Conservation (phyloP, 441 rosid species). For the Arabidopsis hybrid region DNA sequence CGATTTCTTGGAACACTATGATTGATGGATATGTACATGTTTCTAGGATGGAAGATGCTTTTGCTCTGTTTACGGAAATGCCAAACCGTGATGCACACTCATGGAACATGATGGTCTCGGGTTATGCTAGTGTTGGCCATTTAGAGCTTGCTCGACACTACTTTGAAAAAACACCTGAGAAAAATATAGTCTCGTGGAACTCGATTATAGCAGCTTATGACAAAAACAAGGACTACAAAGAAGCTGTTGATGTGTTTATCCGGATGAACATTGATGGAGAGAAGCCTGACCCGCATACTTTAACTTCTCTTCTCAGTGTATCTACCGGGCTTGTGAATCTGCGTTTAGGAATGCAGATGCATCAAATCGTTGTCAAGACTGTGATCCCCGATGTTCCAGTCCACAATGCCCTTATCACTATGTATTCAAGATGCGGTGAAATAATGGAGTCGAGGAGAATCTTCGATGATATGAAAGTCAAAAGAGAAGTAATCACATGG, state of each 20-base stretch:
- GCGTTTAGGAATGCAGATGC: slow-evolving; percentile 69
- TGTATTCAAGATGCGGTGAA: slow-evolving; percentile 72
- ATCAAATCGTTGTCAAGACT: slow-evolving; percentile 60
- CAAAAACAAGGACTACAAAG: slow-evolving; percentile 53
- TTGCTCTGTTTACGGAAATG: slow-evolving; percentile 55
- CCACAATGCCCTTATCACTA: slow-evolving; percentile 67
- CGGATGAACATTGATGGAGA: slow-evolving; percentile 62
- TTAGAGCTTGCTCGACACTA: slow-evolving; percentile 52
- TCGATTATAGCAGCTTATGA: slow-evolving; percentile 61
- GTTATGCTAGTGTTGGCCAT: slow-evolving; percentile 51
- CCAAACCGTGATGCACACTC: slow-evolving; percentile 55
- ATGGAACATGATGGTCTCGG: slow-evolving; percentile 66
- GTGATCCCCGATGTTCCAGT: slow-evolving; percentile 63
- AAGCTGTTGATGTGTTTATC: slow-evolving; percentile 59
- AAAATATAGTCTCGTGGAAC: slow-evolving; percentile 75
- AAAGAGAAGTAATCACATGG: slow-evolving; percentile 75
- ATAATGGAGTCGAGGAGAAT: slow-evolving; percentile 54
- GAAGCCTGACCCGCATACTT: slow-evolving; percentile 72
- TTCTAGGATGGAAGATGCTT: slow-evolving; percentile 56
- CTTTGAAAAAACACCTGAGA: slow-evolving; percentile 60
- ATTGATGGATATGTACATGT: slow-evolving; percentile 57
- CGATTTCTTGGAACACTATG: slow-evolving; percentile 74
- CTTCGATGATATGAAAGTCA: slow-evolving; percentile 55
- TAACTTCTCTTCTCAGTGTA: slow-evolving; percentile 63
- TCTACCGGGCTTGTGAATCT: slow-evolving; percentile 66